Evolutionary conservation across 352 stramenopile genomes (phyloP).

Genomic region (Pythium graminicola): DNA sequence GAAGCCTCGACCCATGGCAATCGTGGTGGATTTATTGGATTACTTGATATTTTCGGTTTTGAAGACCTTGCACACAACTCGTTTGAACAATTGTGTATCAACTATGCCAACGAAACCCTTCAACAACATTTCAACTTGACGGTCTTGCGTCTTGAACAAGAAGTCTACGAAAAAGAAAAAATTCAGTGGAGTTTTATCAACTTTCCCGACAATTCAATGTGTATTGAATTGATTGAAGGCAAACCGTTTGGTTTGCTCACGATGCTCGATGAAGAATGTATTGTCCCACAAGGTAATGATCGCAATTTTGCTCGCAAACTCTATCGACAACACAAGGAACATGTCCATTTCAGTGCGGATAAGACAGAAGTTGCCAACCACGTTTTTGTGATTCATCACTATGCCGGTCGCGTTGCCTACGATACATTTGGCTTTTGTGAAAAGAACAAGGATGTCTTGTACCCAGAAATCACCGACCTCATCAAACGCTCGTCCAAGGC

Average conservation of each 20-base stretch:
- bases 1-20: conserved; percentile 27
- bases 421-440: conserved; percentile 92
- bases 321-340: conserved; percentile 58
- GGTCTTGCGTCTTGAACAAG: conserved; percentile 82
- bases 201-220: conserved; percentile 86
- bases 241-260: conserved; percentile 82
- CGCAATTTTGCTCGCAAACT: conserved; percentile 83
- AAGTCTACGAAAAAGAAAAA: conserved; percentile 82
- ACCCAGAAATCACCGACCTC: conserved; percentile 73
- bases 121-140: conserved; percentile 90
- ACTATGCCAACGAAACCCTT: conserved; percentile 86
- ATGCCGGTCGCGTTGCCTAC: conserved; percentile 92
- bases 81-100: conserved; percentile 90
- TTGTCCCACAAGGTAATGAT: conserved; percentile 83
- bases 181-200: conserved; percentile 89
- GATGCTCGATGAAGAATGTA: conserved; percentile 86
- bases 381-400: conserved; percentile 86
- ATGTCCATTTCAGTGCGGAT: conserved; percentile 65
- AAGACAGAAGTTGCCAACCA: conserved; percentile 79
- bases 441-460: conserved; percentile 94
- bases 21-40: conserved; percentile 70
- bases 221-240: conserved; percentile 86
- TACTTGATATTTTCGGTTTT: conserved; percentile 92
- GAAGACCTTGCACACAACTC: conserved; percentile 87
- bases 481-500: conserved; percentile 63